These are phyloP conservation scores for Drechslerella coelobrocha DNA, from an alignment of 2,329 filamentous ascomycete species.

Conservation along the genomic window DNA sequence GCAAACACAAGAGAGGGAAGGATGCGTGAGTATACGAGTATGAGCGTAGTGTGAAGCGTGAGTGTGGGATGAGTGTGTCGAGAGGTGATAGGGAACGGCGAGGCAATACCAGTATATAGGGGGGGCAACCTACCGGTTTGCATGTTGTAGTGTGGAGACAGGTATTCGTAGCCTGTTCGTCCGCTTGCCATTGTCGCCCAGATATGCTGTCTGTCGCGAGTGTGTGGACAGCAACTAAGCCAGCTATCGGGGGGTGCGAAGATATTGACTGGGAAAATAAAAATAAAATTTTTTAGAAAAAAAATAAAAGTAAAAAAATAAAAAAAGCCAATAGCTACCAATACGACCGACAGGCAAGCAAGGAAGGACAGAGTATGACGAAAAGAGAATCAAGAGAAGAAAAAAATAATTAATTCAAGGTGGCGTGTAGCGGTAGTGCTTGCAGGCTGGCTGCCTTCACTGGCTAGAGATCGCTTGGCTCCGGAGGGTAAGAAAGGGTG, in stretches of 20 bases:
- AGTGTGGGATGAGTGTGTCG: slow-evolving; percentile 5
- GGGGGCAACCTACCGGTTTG: slow-evolving; percentile 45
- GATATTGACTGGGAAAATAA: slow-evolving; percentile 46
- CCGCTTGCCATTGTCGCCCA: slow-evolving; percentile 50
- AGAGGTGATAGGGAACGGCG: slow-evolving; percentile 19
- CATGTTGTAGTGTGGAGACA: slow-evolving; percentile 51
- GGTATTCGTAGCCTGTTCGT: slow-evolving; percentile 50
- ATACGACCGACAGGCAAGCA: slow-evolving; percentile 1
- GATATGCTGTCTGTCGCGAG: slow-evolving; percentile 43
- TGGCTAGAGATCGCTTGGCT: background rate
- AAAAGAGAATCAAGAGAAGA: background rate
- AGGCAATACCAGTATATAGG: slow-evolving; percentile 18
- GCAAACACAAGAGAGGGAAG: background rate
- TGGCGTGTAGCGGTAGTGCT: slow-evolving; percentile 34
- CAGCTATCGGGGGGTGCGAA: slow-evolving; percentile 41
- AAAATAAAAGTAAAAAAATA: slow-evolving; percentile 7
- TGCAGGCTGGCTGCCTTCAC: slow-evolving; percentile 1
- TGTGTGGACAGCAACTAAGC: slow-evolving; percentile 36
- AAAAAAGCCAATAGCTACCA: background rate
- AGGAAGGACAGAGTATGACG: slow-evolving; percentile 6
- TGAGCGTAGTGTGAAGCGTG: slow-evolving; percentile 15
- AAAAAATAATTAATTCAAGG: slow-evolving; percentile 6
- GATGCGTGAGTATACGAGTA: slow-evolving; percentile 12
- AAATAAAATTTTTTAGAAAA: slow-evolving; percentile 23
- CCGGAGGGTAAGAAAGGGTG: background rate